A percentile compares a stretch with the other conserved stretches of the same genome.
Conservation (phyloP, 1,284 basidiomycete species). For the Cryptococcus sp. region DNA sequence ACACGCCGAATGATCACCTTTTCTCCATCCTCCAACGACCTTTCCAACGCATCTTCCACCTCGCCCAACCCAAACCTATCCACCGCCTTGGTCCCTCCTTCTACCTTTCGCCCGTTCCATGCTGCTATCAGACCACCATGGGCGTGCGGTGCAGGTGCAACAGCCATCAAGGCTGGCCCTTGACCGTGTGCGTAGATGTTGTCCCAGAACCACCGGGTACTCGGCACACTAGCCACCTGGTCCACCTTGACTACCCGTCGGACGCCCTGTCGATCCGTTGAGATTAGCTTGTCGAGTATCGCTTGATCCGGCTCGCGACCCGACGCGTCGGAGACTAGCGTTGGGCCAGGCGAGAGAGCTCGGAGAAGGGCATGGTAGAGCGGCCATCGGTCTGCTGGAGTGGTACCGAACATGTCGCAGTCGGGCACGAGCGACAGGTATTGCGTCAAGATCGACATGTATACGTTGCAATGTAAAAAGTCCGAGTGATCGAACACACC, state of each 20-base stretch:
- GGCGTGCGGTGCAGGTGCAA: conserved; percentile 4
- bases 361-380: conserved; percentile 30
- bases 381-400: conserved; percentile 12
- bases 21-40: conserved; percentile 1
- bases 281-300: conserved; percentile 15
- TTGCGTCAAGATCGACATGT: conserved; percentile 21
- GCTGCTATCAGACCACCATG: conserved; percentile 18
- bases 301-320: conserved; percentile 13
- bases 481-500: conserved; percentile 21
- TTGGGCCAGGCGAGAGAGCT: conserved; percentile 26
- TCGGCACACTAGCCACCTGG: neutral
- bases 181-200: conserved; percentile 12
- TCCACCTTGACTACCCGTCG: conserved; percentile 12
- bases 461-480: conserved; percentile 25
- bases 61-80: conserved; percentile 13
- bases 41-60: conserved; percentile 16
- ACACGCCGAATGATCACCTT: neutral
- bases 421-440: conserved; percentile 29
- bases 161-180: conserved; percentile 20
- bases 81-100: conserved; percentile 7
- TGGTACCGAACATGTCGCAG: conserved; percentile 36
- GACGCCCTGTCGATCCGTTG: conserved; percentile 6
- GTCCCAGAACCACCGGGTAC: conserved; percentile 20
- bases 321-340: conserved; percentile 28
- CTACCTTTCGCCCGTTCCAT: conserved; percentile 20